phyloP scores from a whole-genome alignment of 2,329 filamentous ascomycete genomes.

The Bimuria novae-zelandiae region DNA sequence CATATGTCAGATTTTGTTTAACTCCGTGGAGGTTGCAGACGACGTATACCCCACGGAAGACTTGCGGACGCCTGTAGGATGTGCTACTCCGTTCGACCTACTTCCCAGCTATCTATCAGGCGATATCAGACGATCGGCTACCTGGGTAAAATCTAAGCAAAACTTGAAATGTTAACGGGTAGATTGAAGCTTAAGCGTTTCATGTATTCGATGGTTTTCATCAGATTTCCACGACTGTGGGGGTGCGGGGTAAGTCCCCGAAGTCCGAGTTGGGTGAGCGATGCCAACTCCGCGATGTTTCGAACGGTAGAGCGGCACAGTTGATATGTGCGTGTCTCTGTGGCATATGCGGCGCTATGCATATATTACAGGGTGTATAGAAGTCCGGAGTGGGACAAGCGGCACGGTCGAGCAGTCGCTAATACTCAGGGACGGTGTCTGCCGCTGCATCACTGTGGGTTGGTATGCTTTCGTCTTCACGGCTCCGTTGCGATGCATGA shows the following conservation, averaged over 20 bases:
- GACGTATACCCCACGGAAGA: not conserved
- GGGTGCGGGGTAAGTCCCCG: conserved; percentile 4
- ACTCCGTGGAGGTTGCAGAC: not conserved
- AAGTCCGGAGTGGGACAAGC: too few relatives aligned
- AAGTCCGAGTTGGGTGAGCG: conserved; percentile 4
- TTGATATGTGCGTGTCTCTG: not conserved
- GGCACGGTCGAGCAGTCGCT: too few relatives aligned
- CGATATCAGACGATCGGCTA: not conserved
- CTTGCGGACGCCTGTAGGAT: not conserved
- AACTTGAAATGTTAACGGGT: too few relatives aligned
- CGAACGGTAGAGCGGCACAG: not conserved
- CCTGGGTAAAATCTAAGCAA: not conserved
- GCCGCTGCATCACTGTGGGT: too few relatives aligned
- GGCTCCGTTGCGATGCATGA: too few relatives aligned
- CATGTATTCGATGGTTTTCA: not conserved
- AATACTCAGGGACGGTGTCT: too few relatives aligned
- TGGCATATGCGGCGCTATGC: not conserved
- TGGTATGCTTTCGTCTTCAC: too few relatives aligned
- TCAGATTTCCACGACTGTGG: not conserved
- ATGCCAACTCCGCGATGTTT: conserved; percentile 3
- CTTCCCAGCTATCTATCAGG: not conserved
- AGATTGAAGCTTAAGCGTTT: not conserved
- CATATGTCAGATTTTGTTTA: not conserved
- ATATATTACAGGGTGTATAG: not conserved
- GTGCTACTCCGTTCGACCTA: not conserved